Conservation (phyloP, 164 flowering plant genomes). For the Macadamia integrifolia region DNA sequence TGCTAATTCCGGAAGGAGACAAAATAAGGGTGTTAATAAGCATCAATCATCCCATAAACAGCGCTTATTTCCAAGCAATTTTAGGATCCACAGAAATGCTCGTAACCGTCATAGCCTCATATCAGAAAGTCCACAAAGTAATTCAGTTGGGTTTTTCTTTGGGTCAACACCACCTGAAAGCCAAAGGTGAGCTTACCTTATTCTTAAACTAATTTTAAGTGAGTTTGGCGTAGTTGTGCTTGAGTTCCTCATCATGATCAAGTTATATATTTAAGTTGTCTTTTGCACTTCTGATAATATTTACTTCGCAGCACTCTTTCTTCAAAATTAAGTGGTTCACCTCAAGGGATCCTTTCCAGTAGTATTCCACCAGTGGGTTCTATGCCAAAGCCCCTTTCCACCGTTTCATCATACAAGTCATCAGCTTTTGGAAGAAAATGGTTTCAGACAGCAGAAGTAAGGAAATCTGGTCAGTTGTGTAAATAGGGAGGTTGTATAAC, state of each 20-base stretch:
- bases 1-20: slow-evolving; percentile 49
- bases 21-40: slow-evolving; percentile 47
- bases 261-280: no score
- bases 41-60: slow-evolving; percentile 53
- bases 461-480: slow-evolving; percentile 2
- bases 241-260: no score
- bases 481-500: background rate
- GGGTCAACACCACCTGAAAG: slow-evolving; percentile 89
- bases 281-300: background rate
- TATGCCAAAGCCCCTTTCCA: slow-evolving; percentile 83
- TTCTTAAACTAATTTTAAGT: background rate
- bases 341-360: slow-evolving; percentile 59
- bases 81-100: slow-evolving; percentile 49
- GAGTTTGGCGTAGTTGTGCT: no score
- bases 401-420: slow-evolving; percentile 99
- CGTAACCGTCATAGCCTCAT: slow-evolving; percentile 48
- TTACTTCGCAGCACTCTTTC: slow-evolving; percentile 46
- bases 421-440: slow-evolving; percentile 88
- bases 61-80: slow-evolving; percentile 67
- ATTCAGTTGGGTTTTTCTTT: slow-evolving; percentile 90
- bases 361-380: slow-evolving; percentile 97
- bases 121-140: slow-evolving; percentile 93
- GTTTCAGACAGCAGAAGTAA: slow-evolving; percentile 92
- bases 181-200: slow-evolving; percentile 48
- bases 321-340: slow-evolving; percentile 74